These are phyloP conservation scores for Telfairia occidentalis DNA, from an alignment of 331 rosid species.

Conservation along the genomic window DNA sequence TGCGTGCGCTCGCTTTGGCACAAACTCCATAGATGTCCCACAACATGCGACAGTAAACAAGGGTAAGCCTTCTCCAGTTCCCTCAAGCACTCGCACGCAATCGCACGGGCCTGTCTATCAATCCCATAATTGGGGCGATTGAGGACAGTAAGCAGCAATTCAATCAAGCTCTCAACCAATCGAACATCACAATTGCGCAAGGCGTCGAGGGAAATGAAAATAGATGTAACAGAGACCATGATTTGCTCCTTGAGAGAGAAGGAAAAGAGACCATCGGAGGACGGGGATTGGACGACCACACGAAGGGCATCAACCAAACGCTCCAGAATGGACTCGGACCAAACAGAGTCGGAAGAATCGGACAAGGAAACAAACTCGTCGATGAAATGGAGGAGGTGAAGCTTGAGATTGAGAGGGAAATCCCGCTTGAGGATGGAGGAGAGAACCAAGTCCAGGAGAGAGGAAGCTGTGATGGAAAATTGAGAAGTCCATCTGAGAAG, in stretches of 20 bases:
- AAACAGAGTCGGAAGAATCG: conserved; percentile 17
- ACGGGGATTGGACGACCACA: conserved; percentile 45
- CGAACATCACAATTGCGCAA: conserved; percentile 12
- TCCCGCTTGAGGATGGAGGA: conserved; percentile 58
- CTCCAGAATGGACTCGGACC: conserved; percentile 22
- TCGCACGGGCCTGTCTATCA: conserved; percentile 64
- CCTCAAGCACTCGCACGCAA: conserved; percentile 78
- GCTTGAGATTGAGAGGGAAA: conserved; percentile 45
- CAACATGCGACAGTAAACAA: conserved; percentile 61
- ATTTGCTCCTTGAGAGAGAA: conserved; percentile 64
- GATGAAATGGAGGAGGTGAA: conserved; percentile 59
- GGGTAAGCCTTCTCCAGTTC: conserved; percentile 67
- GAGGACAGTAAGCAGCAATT: conserved; percentile 48
- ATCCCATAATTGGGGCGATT: conserved; percentile 74
- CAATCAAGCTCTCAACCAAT: conserved; percentile 39
- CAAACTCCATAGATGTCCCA: conserved; percentile 78
- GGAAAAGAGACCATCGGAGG: conserved; percentile 38
- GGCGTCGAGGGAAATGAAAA: conserved; percentile 37
- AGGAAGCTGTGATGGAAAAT: conserved; percentile 20
- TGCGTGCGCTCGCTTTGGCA: conserved; percentile 94
- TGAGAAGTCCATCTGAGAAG: conserved; percentile 42
- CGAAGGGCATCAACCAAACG: conserved; percentile 55
- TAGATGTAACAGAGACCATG: conserved; percentile 66
- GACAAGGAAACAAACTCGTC: conserved; percentile 42
- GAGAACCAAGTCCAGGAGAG: conserved; percentile 54